Base-by-base conservation (phyloP, 345 rosid genomes). In the Laguncularia racemosa region DNA sequence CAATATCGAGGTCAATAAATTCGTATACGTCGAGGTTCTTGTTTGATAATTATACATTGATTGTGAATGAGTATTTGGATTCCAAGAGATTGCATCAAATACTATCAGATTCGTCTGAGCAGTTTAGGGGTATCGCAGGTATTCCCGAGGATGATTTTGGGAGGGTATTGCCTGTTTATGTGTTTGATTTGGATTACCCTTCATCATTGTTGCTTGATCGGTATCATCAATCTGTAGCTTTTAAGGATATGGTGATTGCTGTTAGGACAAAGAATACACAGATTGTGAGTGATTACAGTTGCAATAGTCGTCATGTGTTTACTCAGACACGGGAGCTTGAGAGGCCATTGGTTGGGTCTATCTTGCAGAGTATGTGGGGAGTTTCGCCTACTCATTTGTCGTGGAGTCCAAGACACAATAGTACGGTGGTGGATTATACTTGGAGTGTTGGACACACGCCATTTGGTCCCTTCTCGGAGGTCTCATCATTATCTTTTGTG, bases 311-410 rank as follows among this genome's bases (percentile, higher is more conserved):
- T 57, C 95, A 85, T 76, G 92, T 87, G 26, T 89, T 93, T 73
- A 80, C 83, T 0, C 96, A 76, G 58, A 80, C 92, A 0, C 80
- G 96, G 73, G 90, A 89, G 48, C 81, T 93, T 15, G 95, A 85
- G 62, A 79, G 96, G 59, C 85, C 99, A 0, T 67, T 93, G 19
- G 92, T 89, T 11, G 97, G 99, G 67, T 93, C 96, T 0, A 82
- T 93, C 57, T 76, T 93, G 12, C 99, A 93, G 76, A 93, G 99
- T 33, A 89, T 93, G 97, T 93, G 99, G 99, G 99, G 99, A 56
- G 95, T 89, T 19, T 83, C 99, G 1, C 88, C 99, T 0, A 93
- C 97, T 20, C 99, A 93, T 73, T 55, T 89, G 70, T 69, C 64
- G 6, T 93, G 99, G 99, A 93, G 97, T 57, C 75, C 96, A 3